phyloP scores from a whole-genome alignment of 495 filamentous ascomycete genomes.

The Neohortaea acidophila region DNA sequence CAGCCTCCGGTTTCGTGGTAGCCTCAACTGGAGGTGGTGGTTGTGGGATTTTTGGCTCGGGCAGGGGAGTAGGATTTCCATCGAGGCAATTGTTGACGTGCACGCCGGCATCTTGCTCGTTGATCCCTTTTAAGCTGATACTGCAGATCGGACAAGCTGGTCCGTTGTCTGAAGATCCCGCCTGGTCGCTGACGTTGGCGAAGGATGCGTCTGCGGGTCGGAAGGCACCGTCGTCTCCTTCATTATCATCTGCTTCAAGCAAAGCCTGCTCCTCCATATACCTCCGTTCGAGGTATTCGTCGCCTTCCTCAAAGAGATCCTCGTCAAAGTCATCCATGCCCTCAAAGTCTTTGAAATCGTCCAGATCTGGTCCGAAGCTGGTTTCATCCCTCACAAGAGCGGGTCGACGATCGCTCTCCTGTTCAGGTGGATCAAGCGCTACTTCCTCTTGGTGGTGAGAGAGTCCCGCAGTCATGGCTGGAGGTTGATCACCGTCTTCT shows the following conservation, averaged over 20 bases:
- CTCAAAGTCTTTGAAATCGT: constrained; percentile 49
- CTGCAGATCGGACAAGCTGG: constrained; percentile 67
- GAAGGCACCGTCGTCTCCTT: constrained; percentile 25
- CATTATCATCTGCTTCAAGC: constrained; percentile 39
- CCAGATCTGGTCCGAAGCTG: constrained; percentile 36
- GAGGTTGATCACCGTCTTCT: background rate
- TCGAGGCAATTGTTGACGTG: constrained; percentile 94
- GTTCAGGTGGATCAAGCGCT: background rate
- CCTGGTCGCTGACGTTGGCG: too few relatives aligned
- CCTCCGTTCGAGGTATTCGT: constrained; percentile 44
- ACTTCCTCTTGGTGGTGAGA: background rate
- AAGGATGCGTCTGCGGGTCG: constrained; percentile 25
- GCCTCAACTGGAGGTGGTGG: background rate
- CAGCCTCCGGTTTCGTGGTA: background rate
- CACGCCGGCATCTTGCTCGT: constrained; percentile 38
- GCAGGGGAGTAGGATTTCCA: constrained; percentile 40
- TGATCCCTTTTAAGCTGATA: constrained; percentile 41
- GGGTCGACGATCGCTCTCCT: too few relatives aligned
- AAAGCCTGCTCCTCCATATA: constrained; percentile 48
- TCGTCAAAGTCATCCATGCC: constrained; percentile 31
- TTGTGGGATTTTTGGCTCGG: background rate
- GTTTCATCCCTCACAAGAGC: constrained; percentile 43
- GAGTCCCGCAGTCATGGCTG: background rate
- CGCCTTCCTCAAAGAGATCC: constrained; percentile 39
- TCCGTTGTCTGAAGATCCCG: background rate